Percentiles rank a stretch among this genome's conserved stretches.
Evolutionary conservation across 345 rosid genomes (phyloP).

Genomic region (Cardamine resedifolia): DNA sequence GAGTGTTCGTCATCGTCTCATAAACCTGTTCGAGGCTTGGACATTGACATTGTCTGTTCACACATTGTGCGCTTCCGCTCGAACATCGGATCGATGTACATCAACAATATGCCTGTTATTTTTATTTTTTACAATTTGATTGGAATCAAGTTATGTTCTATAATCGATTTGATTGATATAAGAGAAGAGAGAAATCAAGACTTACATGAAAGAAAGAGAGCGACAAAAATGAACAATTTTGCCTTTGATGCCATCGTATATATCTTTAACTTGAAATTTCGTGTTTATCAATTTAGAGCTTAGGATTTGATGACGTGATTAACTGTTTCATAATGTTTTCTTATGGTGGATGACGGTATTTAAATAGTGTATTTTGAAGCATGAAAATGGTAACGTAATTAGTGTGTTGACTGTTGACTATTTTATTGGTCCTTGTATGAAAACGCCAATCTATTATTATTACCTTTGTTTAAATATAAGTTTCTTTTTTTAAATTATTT

Average conservation of each 20-base stretch:
- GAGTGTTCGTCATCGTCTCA: background rate
- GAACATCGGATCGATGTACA: conserved; percentile 21
- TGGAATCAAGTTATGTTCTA: background rate
- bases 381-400: background rate
- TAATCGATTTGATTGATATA: background rate
- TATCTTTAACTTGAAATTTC: background rate
- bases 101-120: background rate
- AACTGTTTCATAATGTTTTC: background rate
- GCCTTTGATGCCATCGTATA: conserved; percentile 23
- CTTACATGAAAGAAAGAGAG: conserved; percentile 23
- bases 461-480: background rate
- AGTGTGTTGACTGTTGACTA: background rate
- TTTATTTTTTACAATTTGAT: background rate
- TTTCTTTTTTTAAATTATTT: background rate
- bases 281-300: background rate
- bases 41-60: conserved; percentile 29
- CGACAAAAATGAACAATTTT: conserved; percentile 6
- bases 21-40: conserved; percentile 1
- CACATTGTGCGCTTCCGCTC: conserved; percentile 23
- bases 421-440: background rate
- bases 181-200: background rate
- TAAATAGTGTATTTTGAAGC: background rate
- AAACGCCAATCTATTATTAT: background rate
- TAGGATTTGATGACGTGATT: background rate
- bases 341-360: background rate